Evolutionary conservation across 768 basidiomycete species (phyloP).

Genomic region (Lentinula raphanica): DNA sequence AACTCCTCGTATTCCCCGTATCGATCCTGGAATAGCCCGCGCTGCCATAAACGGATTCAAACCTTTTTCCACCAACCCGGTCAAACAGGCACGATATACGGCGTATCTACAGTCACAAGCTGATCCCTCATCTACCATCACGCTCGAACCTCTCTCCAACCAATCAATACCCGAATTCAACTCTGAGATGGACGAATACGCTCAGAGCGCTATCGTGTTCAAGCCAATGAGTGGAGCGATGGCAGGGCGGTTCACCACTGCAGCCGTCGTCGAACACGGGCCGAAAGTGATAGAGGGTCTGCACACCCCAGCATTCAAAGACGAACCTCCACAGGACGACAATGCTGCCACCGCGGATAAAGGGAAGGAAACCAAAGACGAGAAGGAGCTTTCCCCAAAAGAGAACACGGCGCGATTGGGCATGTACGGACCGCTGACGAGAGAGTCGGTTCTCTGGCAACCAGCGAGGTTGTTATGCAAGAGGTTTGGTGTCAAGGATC

Average conservation of each 20-base stretch:
- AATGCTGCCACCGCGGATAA: constrained; percentile 18
- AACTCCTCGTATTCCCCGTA: constrained; percentile 47
- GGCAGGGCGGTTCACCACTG: constrained; percentile 90
- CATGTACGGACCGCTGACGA: constrained; percentile 87
- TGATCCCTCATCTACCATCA: constrained; percentile 32
- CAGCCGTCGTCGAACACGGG: constrained; percentile 62
- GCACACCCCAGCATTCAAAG: constrained; percentile 43
- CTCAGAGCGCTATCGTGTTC: constrained; percentile 84
- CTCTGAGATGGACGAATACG: constrained; percentile 81
- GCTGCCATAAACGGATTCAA: constrained; percentile 87
- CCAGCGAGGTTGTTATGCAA: constrained; percentile 88
- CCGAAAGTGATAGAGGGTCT: constrained; percentile 64
- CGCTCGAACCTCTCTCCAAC: constrained; percentile 46
- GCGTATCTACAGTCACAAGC: constrained; percentile 77
- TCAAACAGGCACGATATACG: constrained; percentile 81
- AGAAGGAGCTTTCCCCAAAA: constrained; percentile 65
- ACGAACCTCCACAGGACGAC: constrained; percentile 17
- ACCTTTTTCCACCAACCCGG: constrained; percentile 72
- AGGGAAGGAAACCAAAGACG: constrained; percentile 34
- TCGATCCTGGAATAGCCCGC: constrained; percentile 76
- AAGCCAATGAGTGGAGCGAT: constrained; percentile 90
- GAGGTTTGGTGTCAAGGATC: constrained; percentile 88
- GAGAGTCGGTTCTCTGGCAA: constrained; percentile 69
- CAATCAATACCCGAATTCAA: constrained; percentile 69
- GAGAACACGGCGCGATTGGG: constrained; percentile 78